Conservation (phyloP, 352 stramenopile species). For the Phytopythium oedochilum region DNA sequence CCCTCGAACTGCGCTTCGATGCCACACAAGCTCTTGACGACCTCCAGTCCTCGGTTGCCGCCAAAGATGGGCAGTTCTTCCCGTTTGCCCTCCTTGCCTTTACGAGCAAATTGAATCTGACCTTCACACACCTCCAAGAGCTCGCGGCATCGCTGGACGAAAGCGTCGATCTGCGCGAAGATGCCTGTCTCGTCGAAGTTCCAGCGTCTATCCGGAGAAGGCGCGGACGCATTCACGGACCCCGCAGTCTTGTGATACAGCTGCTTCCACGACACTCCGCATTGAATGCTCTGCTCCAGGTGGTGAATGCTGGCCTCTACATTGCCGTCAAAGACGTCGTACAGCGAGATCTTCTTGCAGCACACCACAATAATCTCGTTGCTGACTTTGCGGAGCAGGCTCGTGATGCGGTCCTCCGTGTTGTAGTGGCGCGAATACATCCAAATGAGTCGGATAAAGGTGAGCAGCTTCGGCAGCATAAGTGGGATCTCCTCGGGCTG, state of each 20-base stretch:
- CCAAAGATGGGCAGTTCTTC: constrained; percentile 86
- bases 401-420: constrained; percentile 91
- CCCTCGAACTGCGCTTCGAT: constrained; percentile 93
- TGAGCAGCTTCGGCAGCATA: constrained; percentile 90
- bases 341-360: constrained; percentile 83
- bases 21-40: constrained; percentile 88
- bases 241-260: constrained; percentile 69
- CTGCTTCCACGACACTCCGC: constrained; percentile 91
- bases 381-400: constrained; percentile 91
- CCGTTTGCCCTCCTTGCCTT: constrained; percentile 59
- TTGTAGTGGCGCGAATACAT: constrained; percentile 94
- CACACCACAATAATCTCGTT: constrained; percentile 94
- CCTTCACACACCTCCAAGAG: constrained; percentile 93
- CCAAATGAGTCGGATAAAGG: constrained; percentile 94
- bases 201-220: constrained; percentile 64
- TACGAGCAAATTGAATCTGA: constrained; percentile 94
- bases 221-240: constrained; percentile 54
- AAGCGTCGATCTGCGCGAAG: constrained; percentile 95
- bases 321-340: constrained; percentile 92
- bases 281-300: constrained; percentile 91
- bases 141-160: constrained; percentile 94
- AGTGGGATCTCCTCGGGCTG: constrained; percentile 87
- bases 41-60: constrained; percentile 89
- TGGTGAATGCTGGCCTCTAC: constrained; percentile 85
- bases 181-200: constrained; percentile 93